Percentiles rank a stretch among this genome's conserved stretches.
These are phyloP conservation scores for Barnettozyma populi DNA, from an alignment of 805 yeast species.

Conservation along the genomic window DNA sequence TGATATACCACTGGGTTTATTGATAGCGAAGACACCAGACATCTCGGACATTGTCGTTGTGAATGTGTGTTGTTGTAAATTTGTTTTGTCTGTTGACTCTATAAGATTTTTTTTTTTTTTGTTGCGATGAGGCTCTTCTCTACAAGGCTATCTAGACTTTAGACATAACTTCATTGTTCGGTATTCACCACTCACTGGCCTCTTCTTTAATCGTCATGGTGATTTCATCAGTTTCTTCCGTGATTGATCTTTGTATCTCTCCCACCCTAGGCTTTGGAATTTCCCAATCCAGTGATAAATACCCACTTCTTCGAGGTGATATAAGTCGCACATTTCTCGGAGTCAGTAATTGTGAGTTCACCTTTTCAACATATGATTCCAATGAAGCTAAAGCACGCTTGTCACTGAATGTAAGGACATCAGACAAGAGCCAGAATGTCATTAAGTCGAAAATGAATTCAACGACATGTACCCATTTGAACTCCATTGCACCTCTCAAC, in stretches of 20 bases:
- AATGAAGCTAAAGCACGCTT: slow-evolving; percentile 29
- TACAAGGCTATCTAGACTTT: neutral
- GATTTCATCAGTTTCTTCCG: neutral
- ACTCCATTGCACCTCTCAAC: slow-evolving; percentile 35
- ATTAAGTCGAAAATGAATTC: slow-evolving; percentile 33
- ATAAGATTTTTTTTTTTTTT: neutral
- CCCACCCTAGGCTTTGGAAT: slow-evolving; percentile 38
- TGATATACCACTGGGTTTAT: slow-evolving; percentile 81
- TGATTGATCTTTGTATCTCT: neutral
- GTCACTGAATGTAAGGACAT: slow-evolving; percentile 28
- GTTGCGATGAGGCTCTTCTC: neutral
- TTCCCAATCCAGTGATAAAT: slow-evolving; percentile 48
- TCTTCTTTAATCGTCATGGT: neutral
- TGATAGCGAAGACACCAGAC: slow-evolving; percentile 92
- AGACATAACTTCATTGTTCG: neutral
- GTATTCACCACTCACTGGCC: neutral
- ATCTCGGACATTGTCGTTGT: slow-evolving; percentile 32
- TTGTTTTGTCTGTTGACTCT: too few species aligned
- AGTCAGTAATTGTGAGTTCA: slow-evolving; percentile 26
- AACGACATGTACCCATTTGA: slow-evolving; percentile 33
- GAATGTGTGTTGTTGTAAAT: neutral
- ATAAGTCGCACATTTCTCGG: slow-evolving; percentile 34
- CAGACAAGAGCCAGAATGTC: slow-evolving; percentile 37
- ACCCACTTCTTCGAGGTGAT: slow-evolving; percentile 49
- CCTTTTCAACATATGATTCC: slow-evolving; percentile 35